phyloP scores from a whole-genome alignment of 805 yeast species.

The Pichia occidentalis region DNA sequence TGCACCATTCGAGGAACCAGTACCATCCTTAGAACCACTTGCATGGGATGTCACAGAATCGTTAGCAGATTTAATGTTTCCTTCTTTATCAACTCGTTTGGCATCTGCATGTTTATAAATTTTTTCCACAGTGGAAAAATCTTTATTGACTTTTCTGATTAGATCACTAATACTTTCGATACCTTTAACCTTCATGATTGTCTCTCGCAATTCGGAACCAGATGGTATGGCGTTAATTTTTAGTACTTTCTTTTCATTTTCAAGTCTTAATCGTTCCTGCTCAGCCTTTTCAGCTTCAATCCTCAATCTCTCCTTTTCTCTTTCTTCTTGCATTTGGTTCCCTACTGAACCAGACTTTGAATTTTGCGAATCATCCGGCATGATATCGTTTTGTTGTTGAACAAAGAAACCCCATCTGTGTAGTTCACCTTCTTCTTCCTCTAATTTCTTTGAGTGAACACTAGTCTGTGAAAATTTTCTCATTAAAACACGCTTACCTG shows the following conservation, averaged over 20 bases:
- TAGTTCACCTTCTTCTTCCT: conserved; percentile 87
- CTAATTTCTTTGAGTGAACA: conserved; percentile 66
- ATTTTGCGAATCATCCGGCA: conserved; percentile 22
- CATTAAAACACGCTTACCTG: conserved; percentile 67
- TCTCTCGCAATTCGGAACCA: conserved; percentile 48
- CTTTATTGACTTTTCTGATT: conserved; percentile 56
- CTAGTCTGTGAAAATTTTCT: conserved; percentile 60
- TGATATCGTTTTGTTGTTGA: conserved; percentile 45
- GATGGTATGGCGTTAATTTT: conserved; percentile 39
- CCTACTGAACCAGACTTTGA: conserved; percentile 1
- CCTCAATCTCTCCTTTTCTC: conserved; percentile 10
- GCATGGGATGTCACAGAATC: too few relatives aligned
- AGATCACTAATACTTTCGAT: conserved; percentile 62
- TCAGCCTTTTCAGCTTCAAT: conserved; percentile 5
- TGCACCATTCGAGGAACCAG: too few relatives aligned
- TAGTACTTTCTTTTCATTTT: conserved; percentile 14
- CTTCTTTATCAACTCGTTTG: conserved; percentile 1
- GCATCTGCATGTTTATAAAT: conserved; percentile 21
- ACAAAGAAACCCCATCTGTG: conserved; percentile 82
- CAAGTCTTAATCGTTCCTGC: conserved; percentile 8
- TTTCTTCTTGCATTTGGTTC: conserved; percentile 4
- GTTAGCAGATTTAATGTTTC: too few relatives aligned
- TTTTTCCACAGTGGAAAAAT: conserved; percentile 29
- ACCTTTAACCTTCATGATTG: conserved; percentile 70
- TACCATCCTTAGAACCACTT: too few relatives aligned